These are phyloP conservation scores for Endothia cerciana DNA, from an alignment of 2,329 filamentous ascomycete species.

Conservation along the genomic window DNA sequence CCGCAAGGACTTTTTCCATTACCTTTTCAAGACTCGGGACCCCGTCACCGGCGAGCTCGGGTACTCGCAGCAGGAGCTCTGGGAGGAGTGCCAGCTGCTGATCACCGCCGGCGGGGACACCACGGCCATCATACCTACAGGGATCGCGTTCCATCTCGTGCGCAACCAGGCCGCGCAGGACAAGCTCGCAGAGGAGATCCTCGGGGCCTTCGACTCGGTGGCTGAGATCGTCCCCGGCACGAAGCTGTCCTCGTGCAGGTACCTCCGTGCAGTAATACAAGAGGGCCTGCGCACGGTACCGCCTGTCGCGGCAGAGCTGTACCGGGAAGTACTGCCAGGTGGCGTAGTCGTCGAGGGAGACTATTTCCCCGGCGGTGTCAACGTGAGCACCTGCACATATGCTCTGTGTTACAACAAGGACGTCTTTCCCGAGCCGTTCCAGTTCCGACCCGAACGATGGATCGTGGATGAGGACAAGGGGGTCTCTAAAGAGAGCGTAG, in stretches of 20 bases:
- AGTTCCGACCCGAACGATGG: conserved; percentile 22
- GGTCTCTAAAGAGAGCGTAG: conserved; percentile 3
- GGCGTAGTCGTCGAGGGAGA: conserved; percentile 14
- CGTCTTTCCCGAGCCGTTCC: conserved; percentile 14
- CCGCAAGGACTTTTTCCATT: conserved; percentile 35
- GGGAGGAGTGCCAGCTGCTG: conserved; percentile 33
- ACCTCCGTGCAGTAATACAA: conserved; percentile 34
- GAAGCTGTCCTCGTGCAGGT: conserved; percentile 28
- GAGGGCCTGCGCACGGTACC: conserved; percentile 35
- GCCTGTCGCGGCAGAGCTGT: conserved; percentile 11
- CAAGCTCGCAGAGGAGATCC: conserved; percentile 17
- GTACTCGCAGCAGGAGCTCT: conserved; percentile 33
- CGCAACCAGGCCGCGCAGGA: conserved; percentile 13
- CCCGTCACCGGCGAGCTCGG: conserved; percentile 34
- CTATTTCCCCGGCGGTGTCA: conserved; percentile 12
- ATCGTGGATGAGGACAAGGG: conserved; percentile 10
- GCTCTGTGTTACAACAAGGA: conserved; percentile 19
- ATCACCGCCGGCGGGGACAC: conserved; percentile 26
- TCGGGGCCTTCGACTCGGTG: neutral
- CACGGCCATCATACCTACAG: conserved; percentile 19
- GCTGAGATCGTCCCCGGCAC: conserved; percentile 9
- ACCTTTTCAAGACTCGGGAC: conserved; percentile 32
- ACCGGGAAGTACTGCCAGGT: conserved; percentile 12
- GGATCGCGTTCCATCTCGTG: conserved; percentile 21
- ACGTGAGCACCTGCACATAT: conserved; percentile 7